Evolutionary conservation across 805 yeast species (phyloP).

Genomic region (Komagataella mondaviorum): DNA sequence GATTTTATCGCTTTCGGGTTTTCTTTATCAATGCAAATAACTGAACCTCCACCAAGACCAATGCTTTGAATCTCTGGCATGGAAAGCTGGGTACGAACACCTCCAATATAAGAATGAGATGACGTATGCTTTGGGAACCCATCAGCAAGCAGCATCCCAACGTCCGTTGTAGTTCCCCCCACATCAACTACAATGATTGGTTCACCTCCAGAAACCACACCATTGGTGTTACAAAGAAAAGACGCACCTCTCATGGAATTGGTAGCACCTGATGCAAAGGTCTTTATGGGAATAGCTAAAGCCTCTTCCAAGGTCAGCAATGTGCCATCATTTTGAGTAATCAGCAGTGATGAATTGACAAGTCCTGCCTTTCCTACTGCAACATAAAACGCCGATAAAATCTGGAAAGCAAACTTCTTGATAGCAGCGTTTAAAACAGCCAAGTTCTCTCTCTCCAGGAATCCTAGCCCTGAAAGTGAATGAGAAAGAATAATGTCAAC

Average conservation of each 20-base stretch:
- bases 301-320: conserved; percentile 26
- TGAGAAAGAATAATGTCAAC: conserved; percentile 21
- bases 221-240: conserved; percentile 16
- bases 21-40: conserved; percentile 17
- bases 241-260: conserved; percentile 35
- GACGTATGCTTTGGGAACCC: conserved; percentile 36
- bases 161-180: conserved; percentile 39
- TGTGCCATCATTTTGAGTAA: conserved; percentile 37
- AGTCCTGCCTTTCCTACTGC: conserved; percentile 24
- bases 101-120: conserved; percentile 27
- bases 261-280: conserved; percentile 36
- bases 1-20: conserved; percentile 7
- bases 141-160: conserved; percentile 28
- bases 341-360: conserved; percentile 20
- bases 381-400: conserved; percentile 22
- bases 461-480: conserved; percentile 28
- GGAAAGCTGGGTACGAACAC: conserved; percentile 33
- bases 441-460: conserved; percentile 32
- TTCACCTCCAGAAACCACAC: conserved; percentile 7
- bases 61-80: conserved; percentile 37
- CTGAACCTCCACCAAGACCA: conserved; percentile 38
- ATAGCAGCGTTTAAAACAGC: conserved; percentile 32
- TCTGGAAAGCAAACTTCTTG: conserved; percentile 25
- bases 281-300: conserved; percentile 24
- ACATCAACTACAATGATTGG: conserved; percentile 28